Evolutionary conservation across 805 yeast genomes (phyloP), one percentile per base, ranked within the genome.

Genomic region (Kluyveromyces aestuarii): DNA sequence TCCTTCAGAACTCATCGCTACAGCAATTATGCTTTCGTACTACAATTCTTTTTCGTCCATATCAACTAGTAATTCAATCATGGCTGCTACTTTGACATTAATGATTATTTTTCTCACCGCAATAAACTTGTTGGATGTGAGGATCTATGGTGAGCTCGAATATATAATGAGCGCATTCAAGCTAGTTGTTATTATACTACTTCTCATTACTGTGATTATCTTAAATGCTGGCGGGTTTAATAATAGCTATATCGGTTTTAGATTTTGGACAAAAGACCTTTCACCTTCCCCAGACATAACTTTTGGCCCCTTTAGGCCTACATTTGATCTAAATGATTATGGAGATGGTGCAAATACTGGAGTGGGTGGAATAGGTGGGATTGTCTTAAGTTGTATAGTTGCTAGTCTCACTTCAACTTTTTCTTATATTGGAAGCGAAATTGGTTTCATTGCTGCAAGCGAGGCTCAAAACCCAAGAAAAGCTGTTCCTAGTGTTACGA

Each of bases 1-100:
- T 51, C 89, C 95, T 0, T 79, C 90, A 0, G 95, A 87, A 59
- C 74, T 87, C 3, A 84, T 87, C 11, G 95, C 95, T 0, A 84
- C 87, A 17, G 79, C 87, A 0, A 81, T 87, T 30, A 77, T 87
- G 81, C 66, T 87, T 41, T 76, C 85, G 39, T 87, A 80, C 59
- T 87, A 80, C 60, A 74, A 80, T 1, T 61, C 72, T 38, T 67
- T 85, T 45, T 62, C 75, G 14, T 70, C 79, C 11, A 75, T 83
- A 0, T 56, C 66, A 8, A 63, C 67, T 2, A 62, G 71, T 7
- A 62, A 77, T 1, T 69, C 79, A 8, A 21, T 39, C 2, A 40
- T 41, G 27, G 84, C 84, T 2, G 83, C 81, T 18, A 85, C 87
- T 68, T 72, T 84, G 1, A 61, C 84, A 0, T 70, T 84, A 19